Conservation (phyloP, 805 yeast genomes). For the Ogataea haglerorum region DNA sequence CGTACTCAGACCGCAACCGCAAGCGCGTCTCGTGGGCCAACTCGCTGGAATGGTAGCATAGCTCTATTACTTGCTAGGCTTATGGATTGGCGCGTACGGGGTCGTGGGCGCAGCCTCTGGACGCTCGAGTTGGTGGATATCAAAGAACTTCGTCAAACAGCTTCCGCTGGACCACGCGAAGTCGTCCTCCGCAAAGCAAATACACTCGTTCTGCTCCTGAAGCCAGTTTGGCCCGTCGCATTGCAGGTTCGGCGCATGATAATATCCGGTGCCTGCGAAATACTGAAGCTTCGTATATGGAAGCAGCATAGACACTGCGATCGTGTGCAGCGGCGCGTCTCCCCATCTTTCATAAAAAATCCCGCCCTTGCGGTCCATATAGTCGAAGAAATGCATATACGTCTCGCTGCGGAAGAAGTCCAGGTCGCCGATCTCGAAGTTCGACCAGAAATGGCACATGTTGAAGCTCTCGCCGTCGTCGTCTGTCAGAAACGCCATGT, state of each 20-base stretch:
- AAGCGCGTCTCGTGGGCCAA: slow-evolving; percentile 33
- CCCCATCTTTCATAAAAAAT: slow-evolving; percentile 68
- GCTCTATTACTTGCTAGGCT: slow-evolving; percentile 3
- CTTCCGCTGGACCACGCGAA: slow-evolving; percentile 49
- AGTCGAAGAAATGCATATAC: slow-evolving; percentile 52
- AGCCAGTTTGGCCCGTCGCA: slow-evolving; percentile 53
- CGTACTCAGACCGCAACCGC: slow-evolving; percentile 6
- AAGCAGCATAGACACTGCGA: slow-evolving; percentile 31
- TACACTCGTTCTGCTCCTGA: slow-evolving; percentile 46
- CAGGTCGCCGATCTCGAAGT: slow-evolving; percentile 59
- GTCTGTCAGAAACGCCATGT: slow-evolving; percentile 48
- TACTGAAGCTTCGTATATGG: slow-evolving; percentile 30
- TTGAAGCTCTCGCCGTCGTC: slow-evolving; percentile 42
- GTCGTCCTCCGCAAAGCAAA: slow-evolving; percentile 47
- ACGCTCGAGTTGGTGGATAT: slow-evolving; percentile 28
- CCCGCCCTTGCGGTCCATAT: slow-evolving; percentile 58
- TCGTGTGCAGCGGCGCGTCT: slow-evolving; percentile 38
- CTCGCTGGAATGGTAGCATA: slow-evolving; percentile 29
- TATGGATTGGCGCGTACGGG: slow-evolving; percentile 29
- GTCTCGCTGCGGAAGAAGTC: slow-evolving; percentile 56
- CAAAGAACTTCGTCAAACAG: slow-evolving; percentile 46
- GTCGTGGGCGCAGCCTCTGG: slow-evolving; percentile 28
- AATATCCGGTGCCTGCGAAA: slow-evolving; percentile 52
- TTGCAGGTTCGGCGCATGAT: slow-evolving; percentile 53
- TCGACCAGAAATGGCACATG: slow-evolving; percentile 65